A percentile compares a stretch with the other conserved stretches of the same genome.
phyloP scores from a whole-genome alignment of 805 yeast species.

The Starmerella gropengiesseri region DNA sequence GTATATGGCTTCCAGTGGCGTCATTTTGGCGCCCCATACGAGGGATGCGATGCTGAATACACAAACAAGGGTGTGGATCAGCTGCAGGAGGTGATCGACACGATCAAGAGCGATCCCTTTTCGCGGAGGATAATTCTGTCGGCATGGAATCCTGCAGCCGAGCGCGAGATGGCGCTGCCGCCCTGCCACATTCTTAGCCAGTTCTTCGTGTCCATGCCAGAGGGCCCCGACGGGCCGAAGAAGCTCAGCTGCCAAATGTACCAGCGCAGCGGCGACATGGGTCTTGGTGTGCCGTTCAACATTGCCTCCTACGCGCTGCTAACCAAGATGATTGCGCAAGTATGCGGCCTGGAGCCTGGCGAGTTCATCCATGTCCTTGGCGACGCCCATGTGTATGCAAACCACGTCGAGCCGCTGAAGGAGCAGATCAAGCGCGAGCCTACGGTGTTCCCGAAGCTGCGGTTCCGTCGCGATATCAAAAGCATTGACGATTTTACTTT shows the following conservation, averaged over 20 bases:
- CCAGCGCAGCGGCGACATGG: conserved; percentile 99
- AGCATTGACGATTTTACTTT: conserved; percentile 76
- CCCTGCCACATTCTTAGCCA: conserved; percentile 97
- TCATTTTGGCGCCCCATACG: conserved; percentile 92
- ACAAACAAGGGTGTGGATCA: conserved; percentile 86
- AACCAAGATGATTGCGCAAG: conserved; percentile 89
- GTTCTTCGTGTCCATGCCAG: conserved; percentile 68
- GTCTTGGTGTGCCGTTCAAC: conserved; percentile 97
- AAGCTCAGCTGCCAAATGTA: conserved; percentile 77
- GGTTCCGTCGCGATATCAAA: conserved; percentile 53
- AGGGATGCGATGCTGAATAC: conserved; percentile 78
- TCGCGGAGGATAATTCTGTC: conserved; percentile 89
- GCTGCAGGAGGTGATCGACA: conserved; percentile 63
- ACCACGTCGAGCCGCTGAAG: conserved; percentile 83
- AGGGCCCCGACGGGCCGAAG: conserved; percentile 48
- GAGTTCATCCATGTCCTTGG: conserved; percentile 94
- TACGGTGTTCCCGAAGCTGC: conserved; percentile 65
- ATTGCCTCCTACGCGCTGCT: conserved; percentile 92
- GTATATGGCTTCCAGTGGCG: conserved; percentile 99
- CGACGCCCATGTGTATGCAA: conserved; percentile 89
- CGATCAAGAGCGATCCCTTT: conserved; percentile 77
- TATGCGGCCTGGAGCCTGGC: conserved; percentile 91
- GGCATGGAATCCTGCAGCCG: conserved; percentile 98
- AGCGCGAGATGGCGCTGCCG: conserved; percentile 88
- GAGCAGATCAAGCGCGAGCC: conserved; percentile 72